These are phyloP conservation scores for Tricholoma saponaceum DNA, from an alignment of 768 basidiomycete genomes.

Conservation along the genomic window DNA sequence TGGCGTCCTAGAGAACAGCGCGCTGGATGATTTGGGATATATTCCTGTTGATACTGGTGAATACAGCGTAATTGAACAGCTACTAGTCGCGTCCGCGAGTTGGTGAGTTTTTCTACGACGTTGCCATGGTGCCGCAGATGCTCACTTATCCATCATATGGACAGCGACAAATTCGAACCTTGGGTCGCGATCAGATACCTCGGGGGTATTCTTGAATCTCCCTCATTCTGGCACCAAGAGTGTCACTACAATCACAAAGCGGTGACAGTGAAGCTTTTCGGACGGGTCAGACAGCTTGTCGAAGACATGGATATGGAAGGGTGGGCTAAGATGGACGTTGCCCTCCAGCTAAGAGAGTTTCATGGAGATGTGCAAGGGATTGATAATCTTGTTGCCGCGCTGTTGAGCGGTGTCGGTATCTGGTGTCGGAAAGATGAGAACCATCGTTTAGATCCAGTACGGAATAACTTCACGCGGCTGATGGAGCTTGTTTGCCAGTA, in stretches of 20 bases:
- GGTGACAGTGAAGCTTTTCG: not conserved
- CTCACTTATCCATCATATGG: not conserved
- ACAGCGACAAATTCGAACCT: not conserved
- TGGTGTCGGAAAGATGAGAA: not conserved
- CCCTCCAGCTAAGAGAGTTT: not conserved
- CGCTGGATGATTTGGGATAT: not conserved
- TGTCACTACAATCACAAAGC: not conserved
- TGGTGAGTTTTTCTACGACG: not conserved
- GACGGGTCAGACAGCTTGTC: not conserved
- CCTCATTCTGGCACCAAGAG: not conserved
- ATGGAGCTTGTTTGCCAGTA: no score
- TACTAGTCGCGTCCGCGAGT: not conserved
- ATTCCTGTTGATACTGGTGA: not conserved
- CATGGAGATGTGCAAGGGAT: not conserved
- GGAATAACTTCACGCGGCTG: no score
- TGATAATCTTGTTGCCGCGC: not conserved
- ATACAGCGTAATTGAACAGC: not conserved
- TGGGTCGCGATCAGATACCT: conserved; percentile 1
- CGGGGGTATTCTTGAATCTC: not conserved
- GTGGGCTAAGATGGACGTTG: not conserved
- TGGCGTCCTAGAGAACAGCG: not conserved
- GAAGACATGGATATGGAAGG: not conserved
- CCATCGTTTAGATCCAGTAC: no score
- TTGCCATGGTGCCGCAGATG: no score
- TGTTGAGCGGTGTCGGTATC: not conserved